Base-by-base conservation (phyloP, 495 filamentous ascomycete species). In the Podospora comata region DNA sequence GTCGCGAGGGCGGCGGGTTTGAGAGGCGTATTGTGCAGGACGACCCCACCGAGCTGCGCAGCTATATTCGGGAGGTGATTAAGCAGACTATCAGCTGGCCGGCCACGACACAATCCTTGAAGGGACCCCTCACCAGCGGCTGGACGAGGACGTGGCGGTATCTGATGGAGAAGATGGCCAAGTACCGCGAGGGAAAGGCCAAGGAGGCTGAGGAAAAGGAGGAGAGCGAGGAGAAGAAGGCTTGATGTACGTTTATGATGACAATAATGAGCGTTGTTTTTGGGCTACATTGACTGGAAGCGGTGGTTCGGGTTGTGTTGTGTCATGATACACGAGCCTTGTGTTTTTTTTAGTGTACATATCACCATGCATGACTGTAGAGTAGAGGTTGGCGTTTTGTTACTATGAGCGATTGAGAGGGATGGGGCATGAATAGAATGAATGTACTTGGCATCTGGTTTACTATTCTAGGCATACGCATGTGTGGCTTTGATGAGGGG, bases 81-180 rank as follows among this genome's bases (percentile, higher is more conserved):
- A 89, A 88, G 74, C 89, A 89, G 73, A 97, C 96, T 0, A 90
- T 98, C 72, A 85, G 82, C 61, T 99, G 96, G 96, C 92, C 95
- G 3, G 92, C 91, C 68, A 92, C 90, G 7, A 88, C 87, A 5
- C 93, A 99, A 80, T 92, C 86, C 53, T 68, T 93, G 55, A 98
- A 99, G 79, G 89, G 92, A 4, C 73, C 88, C 0, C 73, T 97
- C 26, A 97, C 93, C 1, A 85, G 90, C 0, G 96, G 95, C 0
- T 71, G 90, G 6, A 71, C 79, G 56, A 86, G 87, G 71, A 88
- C 88, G 63, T 87, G 84, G 83, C 85, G 86, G 68, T 99, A 99
- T 79, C 66, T 94, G 68, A 80, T 82, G 44, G 96, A 97, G 78
- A 99, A 99, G 84, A 83, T 90, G 59, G 85, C 79, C 56, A 97